Percentiles rank a stretch among this genome's conserved stretches.
phyloP scores from a whole-genome alignment of 75 land plant genomes.

The Ceratopteris richardii region DNA sequence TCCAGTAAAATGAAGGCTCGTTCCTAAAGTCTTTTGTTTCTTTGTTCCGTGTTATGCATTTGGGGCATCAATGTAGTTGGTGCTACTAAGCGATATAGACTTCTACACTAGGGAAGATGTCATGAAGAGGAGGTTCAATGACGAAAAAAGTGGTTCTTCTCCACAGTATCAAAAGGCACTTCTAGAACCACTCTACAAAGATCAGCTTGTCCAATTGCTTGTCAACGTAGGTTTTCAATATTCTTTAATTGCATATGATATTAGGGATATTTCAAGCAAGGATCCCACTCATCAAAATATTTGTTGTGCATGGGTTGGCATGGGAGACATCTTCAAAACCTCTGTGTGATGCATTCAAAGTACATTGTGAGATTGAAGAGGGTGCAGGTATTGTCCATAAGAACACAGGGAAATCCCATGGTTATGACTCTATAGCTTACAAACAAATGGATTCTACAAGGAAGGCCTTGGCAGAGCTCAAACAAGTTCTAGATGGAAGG shows the following conservation, averaged over 20 bases:
- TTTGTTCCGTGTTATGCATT: no score
- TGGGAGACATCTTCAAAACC: conserved; percentile 83
- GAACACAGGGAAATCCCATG: conserved; percentile 60
- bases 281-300: conserved; percentile 84
- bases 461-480: conserved; percentile 58
- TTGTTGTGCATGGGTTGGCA: conserved; percentile 89
- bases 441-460: conserved; percentile 67
- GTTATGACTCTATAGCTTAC: conserved; percentile 69
- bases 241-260: conserved; percentile 71
- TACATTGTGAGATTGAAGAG: conserved; percentile 68
- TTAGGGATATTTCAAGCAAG: conserved; percentile 71
- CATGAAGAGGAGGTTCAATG: conserved; percentile 57
- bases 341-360: conserved; percentile 65
- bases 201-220: conserved; percentile 63
- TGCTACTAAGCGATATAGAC: background rate
- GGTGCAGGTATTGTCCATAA: conserved; percentile 68
- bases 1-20: no score
- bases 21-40: no score
- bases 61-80: no score
- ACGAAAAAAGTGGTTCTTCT: conserved; percentile 13
- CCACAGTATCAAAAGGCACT: conserved; percentile 45
- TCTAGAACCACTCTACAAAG: conserved; percentile 60
- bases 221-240: conserved; percentile 57
- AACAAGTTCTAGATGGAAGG: conserved; percentile 68
- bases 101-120: conserved; percentile 23